Conservation (phyloP, 2,329 filamentous ascomycete species). For the Phialocephala sp. region DNA sequence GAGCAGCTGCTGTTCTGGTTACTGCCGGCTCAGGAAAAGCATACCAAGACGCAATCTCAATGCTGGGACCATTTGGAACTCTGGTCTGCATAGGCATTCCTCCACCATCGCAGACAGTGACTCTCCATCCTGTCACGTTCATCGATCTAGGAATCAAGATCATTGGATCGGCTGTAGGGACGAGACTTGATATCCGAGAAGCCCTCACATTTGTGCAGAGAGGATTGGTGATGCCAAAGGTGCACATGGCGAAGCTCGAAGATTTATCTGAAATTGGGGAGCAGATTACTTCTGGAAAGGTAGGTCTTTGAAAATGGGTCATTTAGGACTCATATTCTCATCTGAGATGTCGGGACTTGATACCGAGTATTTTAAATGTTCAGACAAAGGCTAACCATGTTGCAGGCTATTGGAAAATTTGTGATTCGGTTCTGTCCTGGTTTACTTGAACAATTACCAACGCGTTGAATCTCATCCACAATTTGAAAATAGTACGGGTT, state of each 20-base stretch:
- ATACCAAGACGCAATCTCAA: constrained; percentile 47
- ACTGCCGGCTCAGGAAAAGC: constrained; percentile 52
- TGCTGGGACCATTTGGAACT: constrained; percentile 27
- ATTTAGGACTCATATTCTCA: too few species aligned
- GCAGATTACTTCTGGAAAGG: constrained; percentile 22
- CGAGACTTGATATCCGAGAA: constrained; percentile 47
- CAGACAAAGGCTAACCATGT: neutral
- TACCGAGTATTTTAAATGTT: neutral
- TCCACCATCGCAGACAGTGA: constrained; percentile 36
- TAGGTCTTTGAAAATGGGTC: neutral
- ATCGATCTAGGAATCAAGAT: constrained; percentile 46
- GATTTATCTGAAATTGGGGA: constrained; percentile 28
- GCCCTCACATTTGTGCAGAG: constrained; percentile 48
- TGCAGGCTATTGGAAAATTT: constrained; percentile 17
- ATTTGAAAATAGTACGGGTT: neutral
- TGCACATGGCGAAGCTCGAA: constrained; percentile 36
- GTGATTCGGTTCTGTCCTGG: constrained; percentile 3
- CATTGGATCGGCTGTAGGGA: constrained; percentile 46
- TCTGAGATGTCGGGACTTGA: too few species aligned
- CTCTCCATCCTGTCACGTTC: constrained; percentile 45
- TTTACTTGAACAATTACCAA: neutral
- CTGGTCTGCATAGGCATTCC: constrained; percentile 31
- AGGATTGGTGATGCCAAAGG: constrained; percentile 43
- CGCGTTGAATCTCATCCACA: neutral
- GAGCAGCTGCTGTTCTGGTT: constrained; percentile 62